Evolutionary conservation across 257 asterid species (phyloP), one percentile per base, ranked within the genome.

Genomic region (Leptodermis oblonga): DNA sequence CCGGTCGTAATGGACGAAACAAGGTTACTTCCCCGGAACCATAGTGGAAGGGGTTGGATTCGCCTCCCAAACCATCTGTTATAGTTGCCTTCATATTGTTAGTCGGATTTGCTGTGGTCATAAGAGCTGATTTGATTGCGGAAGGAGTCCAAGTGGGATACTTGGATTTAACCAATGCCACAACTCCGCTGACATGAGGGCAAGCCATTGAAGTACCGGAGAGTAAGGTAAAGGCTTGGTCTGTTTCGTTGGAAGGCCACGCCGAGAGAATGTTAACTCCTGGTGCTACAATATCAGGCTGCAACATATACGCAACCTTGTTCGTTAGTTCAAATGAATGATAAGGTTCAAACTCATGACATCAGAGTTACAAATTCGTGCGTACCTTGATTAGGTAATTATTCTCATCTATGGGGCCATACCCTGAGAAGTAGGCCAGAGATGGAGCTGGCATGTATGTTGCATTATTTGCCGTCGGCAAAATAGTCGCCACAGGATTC

Each of bases 181-280:
- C 97, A 43, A 92, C 73, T 0, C 90, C 97, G 0, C 92, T 85
- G 33, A 82, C 90, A 54, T 92, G 96, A 5, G 97, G 97, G 71
- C 93, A 86, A 6, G 98, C 61, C 98, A 90, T 90, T 51, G 98
- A 92, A 12, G 98, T 92, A 34, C 98, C 98, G 0, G 98, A 90
- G 37, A 85, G 70, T 51, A 90, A 61, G 85, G 78, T 33, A 74
- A 80, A 92, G 62, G 48, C 59, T 20, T 54, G 84, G 14, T 28
- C 6, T 22, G 69, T 46, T 55, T 33, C 80, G 52, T 76, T 81
- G 17, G 77, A 75, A 22, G 89, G 95, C 97, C 97, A 88, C 9
- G 98, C 87, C 0, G 98, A 95, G 8, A 90, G 92, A 80, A 92
- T 92, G 12, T 81, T 72, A 22, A 92, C 96, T 51, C 98, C 96